Conservation (phyloP, 257 asterid species). For the Scutellaria minor region DNA sequence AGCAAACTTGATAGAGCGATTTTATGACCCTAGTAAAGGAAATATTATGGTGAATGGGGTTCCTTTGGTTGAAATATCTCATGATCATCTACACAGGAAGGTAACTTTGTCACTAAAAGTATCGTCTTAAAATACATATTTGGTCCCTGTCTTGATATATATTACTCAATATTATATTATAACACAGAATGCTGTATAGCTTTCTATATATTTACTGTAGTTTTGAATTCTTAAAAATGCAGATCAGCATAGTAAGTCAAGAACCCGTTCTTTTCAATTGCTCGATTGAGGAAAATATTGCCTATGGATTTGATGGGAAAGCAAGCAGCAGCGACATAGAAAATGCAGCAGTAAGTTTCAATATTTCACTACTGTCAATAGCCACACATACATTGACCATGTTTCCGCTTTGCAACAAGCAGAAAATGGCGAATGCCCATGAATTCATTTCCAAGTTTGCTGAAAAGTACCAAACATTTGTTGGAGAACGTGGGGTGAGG, state of each 20-base stretch:
- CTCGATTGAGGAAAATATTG: constrained; percentile 83
- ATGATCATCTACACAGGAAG: constrained; percentile 75
- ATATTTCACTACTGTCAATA: neutral
- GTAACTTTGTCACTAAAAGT: constrained; percentile 39
- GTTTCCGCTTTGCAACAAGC: constrained; percentile 32
- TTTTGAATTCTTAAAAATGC: constrained; percentile 31
- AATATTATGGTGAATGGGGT: constrained; percentile 71
- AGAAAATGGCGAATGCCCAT: constrained; percentile 90
- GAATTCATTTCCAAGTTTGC: constrained; percentile 70
- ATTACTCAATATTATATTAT: neutral
- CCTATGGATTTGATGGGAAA: constrained; percentile 76
- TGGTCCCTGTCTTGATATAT: neutral
- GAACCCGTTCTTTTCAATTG: constrained; percentile 90
- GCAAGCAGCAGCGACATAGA: constrained; percentile 69
- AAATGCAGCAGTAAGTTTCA: constrained; percentile 73
- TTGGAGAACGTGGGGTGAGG: constrained; percentile 86
- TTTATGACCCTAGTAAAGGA: constrained; percentile 78
- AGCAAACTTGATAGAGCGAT: constrained; percentile 89
- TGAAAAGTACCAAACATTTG: constrained; percentile 68
- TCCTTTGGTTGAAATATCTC: constrained; percentile 75
- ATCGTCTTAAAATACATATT: constrained; percentile 8
- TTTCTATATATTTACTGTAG: neutral
- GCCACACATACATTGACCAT: constrained; percentile 8
- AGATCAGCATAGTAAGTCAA: constrained; percentile 92
- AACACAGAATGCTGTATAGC: neutral